These are phyloP conservation scores for Podospora tetraspora DNA, from an alignment of 495 filamentous ascomycete species.

Conservation along the genomic window DNA sequence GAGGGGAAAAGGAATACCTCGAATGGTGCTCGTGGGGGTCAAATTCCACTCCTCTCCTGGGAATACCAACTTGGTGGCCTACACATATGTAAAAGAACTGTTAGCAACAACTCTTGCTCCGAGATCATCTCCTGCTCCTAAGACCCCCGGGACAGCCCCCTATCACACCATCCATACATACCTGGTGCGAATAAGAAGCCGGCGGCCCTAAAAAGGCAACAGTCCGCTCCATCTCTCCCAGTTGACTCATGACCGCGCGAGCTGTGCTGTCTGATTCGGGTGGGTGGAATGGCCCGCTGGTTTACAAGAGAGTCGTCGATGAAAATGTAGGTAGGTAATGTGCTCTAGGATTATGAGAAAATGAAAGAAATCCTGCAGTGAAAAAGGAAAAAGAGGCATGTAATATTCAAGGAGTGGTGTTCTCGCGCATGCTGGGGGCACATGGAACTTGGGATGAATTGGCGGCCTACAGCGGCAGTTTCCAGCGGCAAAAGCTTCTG, in stretches of 20 bases:
- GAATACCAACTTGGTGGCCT: conserved; percentile 68
- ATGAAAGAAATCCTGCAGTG: neutral
- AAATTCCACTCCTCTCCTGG: conserved; percentile 48
- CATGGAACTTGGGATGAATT: neutral
- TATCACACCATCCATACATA: conserved; percentile 48
- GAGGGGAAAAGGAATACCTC: conserved; percentile 41
- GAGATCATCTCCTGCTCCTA: neutral
- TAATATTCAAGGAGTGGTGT: neutral
- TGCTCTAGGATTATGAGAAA: neutral
- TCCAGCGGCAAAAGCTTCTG: neutral
- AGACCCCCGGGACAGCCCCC: neutral
- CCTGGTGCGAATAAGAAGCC: conserved; percentile 90
- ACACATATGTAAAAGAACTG: neutral
- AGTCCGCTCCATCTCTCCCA: conserved; percentile 3
- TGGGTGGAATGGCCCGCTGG: neutral
- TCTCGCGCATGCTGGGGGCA: neutral
- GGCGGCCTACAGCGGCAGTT: neutral
- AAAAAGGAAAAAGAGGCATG: neutral
- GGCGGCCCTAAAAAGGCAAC: conserved; percentile 82
- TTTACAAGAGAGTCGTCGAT: neutral
- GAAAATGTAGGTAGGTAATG: neutral
- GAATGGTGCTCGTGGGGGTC: conserved; percentile 55
- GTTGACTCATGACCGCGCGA: neutral
- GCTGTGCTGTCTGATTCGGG: neutral
- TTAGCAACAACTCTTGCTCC: neutral